Base-by-base conservation (phyloP, 768 basidiomycete genomes). In the Floccularia luteovirens region DNA sequence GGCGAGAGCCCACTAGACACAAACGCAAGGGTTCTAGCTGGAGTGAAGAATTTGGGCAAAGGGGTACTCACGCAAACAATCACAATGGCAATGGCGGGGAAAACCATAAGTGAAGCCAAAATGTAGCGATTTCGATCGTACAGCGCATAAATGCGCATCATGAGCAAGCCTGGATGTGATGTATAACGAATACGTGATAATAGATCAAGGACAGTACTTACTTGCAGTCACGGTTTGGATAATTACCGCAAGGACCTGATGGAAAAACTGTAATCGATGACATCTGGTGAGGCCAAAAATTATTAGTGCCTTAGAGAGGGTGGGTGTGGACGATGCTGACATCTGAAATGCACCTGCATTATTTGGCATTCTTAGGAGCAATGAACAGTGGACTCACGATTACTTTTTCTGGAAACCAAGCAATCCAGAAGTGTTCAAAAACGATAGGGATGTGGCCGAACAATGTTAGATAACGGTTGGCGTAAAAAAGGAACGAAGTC, bases 61-160 rank as follows among this genome's bases (percentile, higher is more conserved):
- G n/a, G n/a, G n/a, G n/a, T n/a, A 57, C 62, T 45, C 41, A 67
- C 66, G 19, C 57, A 54, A n/a, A 57, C 61, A 37, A 66, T 44
- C 1, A 40, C 42, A 24, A 63, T 46, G 0, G 48, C 53, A 10
- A 39, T 41, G 5, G 49, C 19, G 0, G 59, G 50, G 4, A 63
- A 44, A n/a, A 36, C 33, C n/a, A 63, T 8, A 20, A 50, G 59
- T 5, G 63, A 41, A 0, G 41, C 48, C 8, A 69, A 49, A 24
- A 69, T 53, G 8, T 32, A 43, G 12, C 48, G 49, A 21, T 48
- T 63, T 7, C 62, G 57, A n/a, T 57, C 58, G 41, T 66, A 72
- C 4, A 72, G 48, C 6, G 70, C 70, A 39, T 65, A 66, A 35
- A 61, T 66, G 6, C 70, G 60, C 56, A 70, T 66, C 5, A 66